Evolutionary conservation across 2,329 filamentous ascomycete species (phyloP), one percentile per base, ranked within the genome.

Genomic region (Zasmidium angulare): DNA sequence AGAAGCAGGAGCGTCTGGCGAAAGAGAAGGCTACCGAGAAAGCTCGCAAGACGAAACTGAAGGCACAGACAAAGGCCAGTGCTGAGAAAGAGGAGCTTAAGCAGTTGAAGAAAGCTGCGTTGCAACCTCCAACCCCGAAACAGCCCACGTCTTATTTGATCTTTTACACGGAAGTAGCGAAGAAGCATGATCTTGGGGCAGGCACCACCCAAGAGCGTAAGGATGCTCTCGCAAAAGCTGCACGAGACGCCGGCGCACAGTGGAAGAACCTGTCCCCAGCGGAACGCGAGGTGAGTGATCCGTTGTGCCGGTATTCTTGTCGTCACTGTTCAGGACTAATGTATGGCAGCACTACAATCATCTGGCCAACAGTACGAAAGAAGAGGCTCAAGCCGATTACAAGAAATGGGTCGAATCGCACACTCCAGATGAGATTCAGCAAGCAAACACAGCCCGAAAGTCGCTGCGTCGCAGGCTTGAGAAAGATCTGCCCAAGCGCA

Each of bases 371-470:
- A 68, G 80, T 59, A 80, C 78, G 64, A 79, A 71, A 20, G 76
- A 74, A 46, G 72, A 75, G 14, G 80, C 80, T 52, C 65, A 71
- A 20, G 73, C 74, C 20, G 76, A 75, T 14, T 82, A 81, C 68
- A 75, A 81, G 26, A 69, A 77, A 59, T 89, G 84, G 84, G 71
- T 89, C 20, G 71, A 80, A 29, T 74, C 72, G 2, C 73, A 86
- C 68, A 83, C 83, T 1, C 80, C 84, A 10, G 75, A 82, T 3
- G 71, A 87, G 68, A 88, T 89, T 65, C 76, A 75, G 49, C 59
- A 77, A 2, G 86, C 87, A 58, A 89, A 89, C 70, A 68, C 64
- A 11, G 87, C 87, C 11, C 83, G 87, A 40, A 59, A 43, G 1
- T 11, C 47, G 3, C 66, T 82, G 19, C 69, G 70, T 36, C 68